These are phyloP conservation scores for Boletus vermiculosoides DNA, from an alignment of 768 basidiomycete species.

Conservation along the genomic window DNA sequence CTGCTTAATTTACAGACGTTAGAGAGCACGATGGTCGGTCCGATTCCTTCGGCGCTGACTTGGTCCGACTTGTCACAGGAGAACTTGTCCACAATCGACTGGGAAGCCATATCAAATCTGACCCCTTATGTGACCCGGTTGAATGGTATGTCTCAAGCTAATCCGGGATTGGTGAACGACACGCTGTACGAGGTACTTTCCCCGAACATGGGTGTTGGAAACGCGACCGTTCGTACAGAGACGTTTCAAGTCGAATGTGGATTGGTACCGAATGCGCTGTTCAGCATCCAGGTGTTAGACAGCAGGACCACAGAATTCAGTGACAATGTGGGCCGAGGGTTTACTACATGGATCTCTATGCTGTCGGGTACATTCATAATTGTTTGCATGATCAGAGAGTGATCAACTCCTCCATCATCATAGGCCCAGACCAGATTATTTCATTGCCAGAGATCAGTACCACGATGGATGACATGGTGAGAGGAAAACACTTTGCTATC, in stretches of 20 bases:
- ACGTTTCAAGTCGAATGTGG: neutral
- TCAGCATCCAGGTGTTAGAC: neutral
- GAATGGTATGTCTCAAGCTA: too few species aligned
- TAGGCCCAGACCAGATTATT: neutral
- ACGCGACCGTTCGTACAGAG: neutral
- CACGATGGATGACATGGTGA: neutral
- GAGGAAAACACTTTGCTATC: neutral
- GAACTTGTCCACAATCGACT: too few species aligned
- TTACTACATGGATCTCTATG: neutral
- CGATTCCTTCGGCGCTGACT: too few species aligned
- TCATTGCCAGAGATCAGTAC: neutral
- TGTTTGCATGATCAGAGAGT: neutral
- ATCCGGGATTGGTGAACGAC: neutral
- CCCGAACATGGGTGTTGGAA: neutral
- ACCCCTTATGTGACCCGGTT: too few species aligned
- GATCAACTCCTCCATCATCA: neutral
- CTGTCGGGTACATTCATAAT: neutral
- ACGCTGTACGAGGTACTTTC: neutral
- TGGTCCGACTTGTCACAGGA: too few species aligned
- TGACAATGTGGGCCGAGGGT: neutral
- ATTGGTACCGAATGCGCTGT: neutral
- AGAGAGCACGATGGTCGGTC: neutral
- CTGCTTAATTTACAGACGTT: neutral
- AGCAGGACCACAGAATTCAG: neutral
- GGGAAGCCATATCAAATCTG: too few species aligned